Conservation (phyloP, 441 rosid genomes). For the Arabidopsis hybrid region DNA sequence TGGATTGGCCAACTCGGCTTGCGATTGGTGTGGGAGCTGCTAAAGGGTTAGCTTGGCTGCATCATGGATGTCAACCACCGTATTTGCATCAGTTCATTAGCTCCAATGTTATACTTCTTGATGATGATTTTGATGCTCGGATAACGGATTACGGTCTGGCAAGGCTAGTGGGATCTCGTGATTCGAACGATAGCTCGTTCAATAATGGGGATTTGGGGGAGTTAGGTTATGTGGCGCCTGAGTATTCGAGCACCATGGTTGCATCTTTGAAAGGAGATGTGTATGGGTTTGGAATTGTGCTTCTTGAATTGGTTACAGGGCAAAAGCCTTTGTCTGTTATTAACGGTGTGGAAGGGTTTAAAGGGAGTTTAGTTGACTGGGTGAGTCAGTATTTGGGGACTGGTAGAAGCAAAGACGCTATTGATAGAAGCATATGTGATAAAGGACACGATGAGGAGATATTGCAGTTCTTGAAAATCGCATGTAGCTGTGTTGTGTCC, state of each 20-base stretch:
- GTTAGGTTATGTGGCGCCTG: constrained; percentile 49
- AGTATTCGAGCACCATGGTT: constrained; percentile 47
- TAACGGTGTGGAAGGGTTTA: constrained; percentile 50
- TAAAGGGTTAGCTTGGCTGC: constrained; percentile 77
- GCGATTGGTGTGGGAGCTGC: constrained; percentile 68
- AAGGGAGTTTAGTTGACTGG: constrained; percentile 60
- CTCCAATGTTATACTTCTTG: constrained; percentile 68
- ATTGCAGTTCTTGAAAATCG: constrained; percentile 51
- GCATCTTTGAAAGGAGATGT: constrained; percentile 54
- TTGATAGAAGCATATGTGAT: constrained; percentile 50
- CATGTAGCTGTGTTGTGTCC: constrained; percentile 50
- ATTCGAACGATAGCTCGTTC: constrained; percentile 54
- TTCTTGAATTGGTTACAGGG: constrained; percentile 53
- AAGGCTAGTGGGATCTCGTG: constrained; percentile 56
- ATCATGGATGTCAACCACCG: constrained; percentile 74
- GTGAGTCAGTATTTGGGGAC: constrained; percentile 43
- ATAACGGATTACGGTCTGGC: constrained; percentile 70
- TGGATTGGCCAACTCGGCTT: constrained; percentile 70
- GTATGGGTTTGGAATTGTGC: constrained; percentile 61
- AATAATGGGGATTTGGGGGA: constrained; percentile 45
- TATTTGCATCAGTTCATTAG: constrained; percentile 63
- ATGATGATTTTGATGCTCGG: constrained; percentile 71
- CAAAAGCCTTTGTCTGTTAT: constrained; percentile 46
- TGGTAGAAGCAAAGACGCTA: constrained; percentile 46
- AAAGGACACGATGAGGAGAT: constrained; percentile 53